Evolutionary conservation across 176 grass and related monocot species (phyloP).

Genomic region (Oropetium thomaeum): DNA sequence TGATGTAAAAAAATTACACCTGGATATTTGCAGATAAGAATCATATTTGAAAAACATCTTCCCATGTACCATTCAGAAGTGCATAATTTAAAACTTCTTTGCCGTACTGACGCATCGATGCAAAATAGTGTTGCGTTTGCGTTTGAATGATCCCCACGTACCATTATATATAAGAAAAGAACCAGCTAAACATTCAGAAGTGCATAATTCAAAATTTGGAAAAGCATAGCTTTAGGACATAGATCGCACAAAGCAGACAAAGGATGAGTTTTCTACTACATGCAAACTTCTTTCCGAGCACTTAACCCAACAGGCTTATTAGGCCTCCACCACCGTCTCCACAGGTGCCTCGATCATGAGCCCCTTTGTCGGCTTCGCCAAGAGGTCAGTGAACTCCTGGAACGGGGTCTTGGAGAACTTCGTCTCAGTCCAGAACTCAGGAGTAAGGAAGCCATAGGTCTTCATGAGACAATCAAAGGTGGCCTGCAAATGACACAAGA

Average conservation of each 20-base stretch:
- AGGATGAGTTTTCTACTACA: neutral
- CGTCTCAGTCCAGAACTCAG: constrained; percentile 65
- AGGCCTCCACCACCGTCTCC: constrained; percentile 48
- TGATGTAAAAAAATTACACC: no score
- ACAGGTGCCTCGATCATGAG: constrained; percentile 39
- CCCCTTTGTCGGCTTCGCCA: constrained; percentile 52
- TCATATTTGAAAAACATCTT: no score
- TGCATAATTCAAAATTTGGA: constrained; percentile 28
- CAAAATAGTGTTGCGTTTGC: neutral
- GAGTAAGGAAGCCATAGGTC: constrained; percentile 56
- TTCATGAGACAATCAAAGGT: constrained; percentile 82
- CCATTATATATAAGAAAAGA: neutral
- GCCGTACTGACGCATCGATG: no score
- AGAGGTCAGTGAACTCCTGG: constrained; percentile 52
- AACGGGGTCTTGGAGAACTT: constrained; percentile 42
- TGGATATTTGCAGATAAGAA: no score
- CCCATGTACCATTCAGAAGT: no score
- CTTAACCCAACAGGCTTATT: constrained; percentile 16
- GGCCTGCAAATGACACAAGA: constrained; percentile 34
- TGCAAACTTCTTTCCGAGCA: neutral
- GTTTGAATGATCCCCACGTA: neutral
- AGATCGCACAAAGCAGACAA: neutral
- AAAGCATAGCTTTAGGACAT: neutral
- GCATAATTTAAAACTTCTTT: no score
- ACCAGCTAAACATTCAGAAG: neutral